A percentile compares a stretch with the other conserved stretches of the same genome.
Evolutionary conservation across 805 yeast species (phyloP).

Genomic region (Metschnikowia drakensbergensis): DNA sequence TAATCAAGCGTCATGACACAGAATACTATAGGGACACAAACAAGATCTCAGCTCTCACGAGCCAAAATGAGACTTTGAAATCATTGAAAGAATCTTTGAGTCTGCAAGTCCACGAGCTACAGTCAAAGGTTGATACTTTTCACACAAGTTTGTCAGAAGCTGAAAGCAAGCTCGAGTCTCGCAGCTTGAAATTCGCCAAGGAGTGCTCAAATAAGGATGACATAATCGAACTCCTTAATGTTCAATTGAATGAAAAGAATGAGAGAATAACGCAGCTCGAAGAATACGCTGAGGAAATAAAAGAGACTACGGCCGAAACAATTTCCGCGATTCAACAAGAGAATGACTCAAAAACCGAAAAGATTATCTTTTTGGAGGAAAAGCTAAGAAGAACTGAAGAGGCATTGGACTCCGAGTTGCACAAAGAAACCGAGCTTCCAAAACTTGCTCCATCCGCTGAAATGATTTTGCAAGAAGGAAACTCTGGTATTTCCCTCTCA

Average conservation of each 20-base stretch:
- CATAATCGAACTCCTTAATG: constrained; percentile 51
- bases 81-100: constrained; percentile 25
- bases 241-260: constrained; percentile 49
- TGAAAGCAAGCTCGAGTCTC: constrained; percentile 37
- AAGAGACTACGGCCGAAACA: constrained; percentile 34
- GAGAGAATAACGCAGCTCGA: constrained; percentile 55
- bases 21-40: constrained; percentile 30
- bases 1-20: constrained; percentile 37
- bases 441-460: constrained; percentile 57
- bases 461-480: constrained; percentile 41
- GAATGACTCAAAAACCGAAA: constrained; percentile 36
- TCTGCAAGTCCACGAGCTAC: constrained; percentile 43
- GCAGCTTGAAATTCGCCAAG: constrained; percentile 40
- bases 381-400: constrained; percentile 39
- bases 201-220: constrained; percentile 54
- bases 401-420: constrained; percentile 37
- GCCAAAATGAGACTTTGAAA: constrained; percentile 30
- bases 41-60: constrained; percentile 24
- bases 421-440: constrained; percentile 37
- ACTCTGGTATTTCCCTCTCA: constrained; percentile 56
- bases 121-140: constrained; percentile 36
- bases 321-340: constrained; percentile 33
- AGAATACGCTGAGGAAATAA: constrained; percentile 38
- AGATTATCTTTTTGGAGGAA: constrained; percentile 29
- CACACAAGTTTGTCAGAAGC: constrained; percentile 19